Evolutionary conservation across 1,284 basidiomycete genomes (phyloP).

Genomic region (Tilletia setariae): DNA sequence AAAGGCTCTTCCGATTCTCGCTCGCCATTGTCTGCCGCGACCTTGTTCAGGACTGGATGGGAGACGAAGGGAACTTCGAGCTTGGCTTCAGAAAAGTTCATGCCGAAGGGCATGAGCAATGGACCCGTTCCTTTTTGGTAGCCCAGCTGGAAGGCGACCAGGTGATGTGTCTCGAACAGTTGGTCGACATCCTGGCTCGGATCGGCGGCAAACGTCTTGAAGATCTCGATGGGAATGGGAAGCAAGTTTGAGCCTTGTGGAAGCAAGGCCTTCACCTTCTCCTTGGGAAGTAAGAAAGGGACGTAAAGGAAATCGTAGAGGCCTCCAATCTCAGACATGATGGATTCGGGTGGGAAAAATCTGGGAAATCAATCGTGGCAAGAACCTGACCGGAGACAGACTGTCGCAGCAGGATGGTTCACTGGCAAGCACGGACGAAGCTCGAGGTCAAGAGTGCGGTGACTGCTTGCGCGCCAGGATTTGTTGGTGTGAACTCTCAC

Average conservation of each 20-base stretch:
- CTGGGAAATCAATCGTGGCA: too few species aligned
- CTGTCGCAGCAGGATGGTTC: too few species aligned
- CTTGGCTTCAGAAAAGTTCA: constrained; percentile 18
- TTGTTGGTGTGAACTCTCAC: too few species aligned
- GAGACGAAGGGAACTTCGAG: constrained; percentile 17
- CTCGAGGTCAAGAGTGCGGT: too few species aligned
- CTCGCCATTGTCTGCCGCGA: background rate
- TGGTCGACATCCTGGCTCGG: too few species aligned
- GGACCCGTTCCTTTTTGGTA: constrained; percentile 17
- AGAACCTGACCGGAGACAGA: too few species aligned
- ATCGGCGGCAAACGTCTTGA: background rate
- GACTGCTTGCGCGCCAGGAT: too few species aligned
- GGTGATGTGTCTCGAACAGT: background rate
- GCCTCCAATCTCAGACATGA: background rate
- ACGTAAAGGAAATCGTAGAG: constrained; percentile 10
- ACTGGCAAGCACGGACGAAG: too few species aligned
- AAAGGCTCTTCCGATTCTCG: background rate
- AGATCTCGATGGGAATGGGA: constrained; percentile 13
- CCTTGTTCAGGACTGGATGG: constrained; percentile 4
- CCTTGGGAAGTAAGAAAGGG: constrained; percentile 3
- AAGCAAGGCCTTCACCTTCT: background rate
- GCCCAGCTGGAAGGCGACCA: constrained; percentile 16
- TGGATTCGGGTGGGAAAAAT: background rate
- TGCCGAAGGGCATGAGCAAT: constrained; percentile 12
- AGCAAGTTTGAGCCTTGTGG: background rate